Evolutionary conservation across 768 basidiomycete genomes (phyloP).

Genomic region (Paxillus ammoniavirescens): DNA sequence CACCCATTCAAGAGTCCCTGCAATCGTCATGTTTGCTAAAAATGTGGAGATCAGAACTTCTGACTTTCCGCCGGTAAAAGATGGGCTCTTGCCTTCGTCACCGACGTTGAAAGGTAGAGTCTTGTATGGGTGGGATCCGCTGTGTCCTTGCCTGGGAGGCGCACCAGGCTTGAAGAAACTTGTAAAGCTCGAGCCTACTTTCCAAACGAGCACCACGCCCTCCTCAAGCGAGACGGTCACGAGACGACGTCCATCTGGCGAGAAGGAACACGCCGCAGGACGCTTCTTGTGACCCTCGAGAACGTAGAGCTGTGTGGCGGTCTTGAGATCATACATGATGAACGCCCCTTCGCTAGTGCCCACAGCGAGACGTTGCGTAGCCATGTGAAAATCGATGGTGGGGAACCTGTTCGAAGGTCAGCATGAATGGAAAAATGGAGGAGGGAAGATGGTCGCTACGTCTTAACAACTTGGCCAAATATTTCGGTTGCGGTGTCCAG

Average conservation of each 20-base stretch:
- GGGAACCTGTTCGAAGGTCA: constrained; percentile 62
- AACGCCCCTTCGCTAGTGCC: constrained; percentile 94
- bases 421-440: neutral
- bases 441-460: constrained; percentile 45
- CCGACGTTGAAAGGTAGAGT: constrained; percentile 83
- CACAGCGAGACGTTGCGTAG: constrained; percentile 84
- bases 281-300: constrained; percentile 86
- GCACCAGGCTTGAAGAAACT: constrained; percentile 91
- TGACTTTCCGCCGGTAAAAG: neutral
- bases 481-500: constrained; percentile 93
- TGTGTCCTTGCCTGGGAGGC: constrained; percentile 85
- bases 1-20: constrained; percentile 69
- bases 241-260: constrained; percentile 87
- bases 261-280: constrained; percentile 85
- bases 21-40: constrained; percentile 54
- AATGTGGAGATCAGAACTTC: neutral
- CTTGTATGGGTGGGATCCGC: constrained; percentile 85
- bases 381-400: constrained; percentile 89
- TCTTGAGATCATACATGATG: constrained; percentile 95
- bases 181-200: constrained; percentile 85
- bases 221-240: constrained; percentile 88
- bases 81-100: constrained; percentile 60
- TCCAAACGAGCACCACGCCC: constrained; percentile 87
- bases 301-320: constrained; percentile 91
- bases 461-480: constrained; percentile 89